Base-by-base conservation (phyloP, 1,284 basidiomycete genomes). In the Moesziomyces antarcticus region DNA sequence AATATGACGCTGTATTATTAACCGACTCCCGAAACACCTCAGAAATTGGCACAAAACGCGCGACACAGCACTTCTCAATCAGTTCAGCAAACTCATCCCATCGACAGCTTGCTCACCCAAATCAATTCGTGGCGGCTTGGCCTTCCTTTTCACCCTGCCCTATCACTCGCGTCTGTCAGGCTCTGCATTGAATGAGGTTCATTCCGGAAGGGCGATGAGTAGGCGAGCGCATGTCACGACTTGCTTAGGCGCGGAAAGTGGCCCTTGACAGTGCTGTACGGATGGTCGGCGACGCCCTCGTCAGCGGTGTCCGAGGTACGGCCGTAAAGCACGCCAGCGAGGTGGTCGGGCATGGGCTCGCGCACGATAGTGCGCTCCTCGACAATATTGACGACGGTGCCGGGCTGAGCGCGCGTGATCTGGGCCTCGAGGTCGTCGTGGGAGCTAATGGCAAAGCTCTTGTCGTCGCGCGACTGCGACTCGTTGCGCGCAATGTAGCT, bases 261-360 rank as follows among this genome's bases (percentile, higher is more conserved):
- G 5, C 50, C 55, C 35, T 62, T 50, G 16, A 55, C 55, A 18
- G 20, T 30, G 13, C 25, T 50, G 24, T 58, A 51, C 2, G 56
- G 49, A 25, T 43, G 57, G 33, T 59, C 44, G 3, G 24, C 16
- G 2, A 49, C 14, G 18, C 40, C 43, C 30, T 22, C 47, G 0
- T 20, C 22, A 1, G 25, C 35, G 25, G 24, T n/a, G 3, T 35
- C 49, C 13, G 21, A 40, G 37, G 37, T 18, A 40, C 37, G 14
- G 16, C 37, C 37, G 37, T 11, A 40, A 14, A 70, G 22, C 9
- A 57, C 47, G 5, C 61, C 64, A 0, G 35, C 49, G 40, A 74
- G 52, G n/a, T 69, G 66, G 7, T 64, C 66, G 3, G 72, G 66
- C 72, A 74, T 75, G n/a, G 58, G 53, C 37, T 75, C 67, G 21